A percentile compares a stretch with the other conserved stretches of the same genome.
Conservation (phyloP, 2,329 filamentous ascomycete genomes). For the Coleophoma crateriformis region DNA sequence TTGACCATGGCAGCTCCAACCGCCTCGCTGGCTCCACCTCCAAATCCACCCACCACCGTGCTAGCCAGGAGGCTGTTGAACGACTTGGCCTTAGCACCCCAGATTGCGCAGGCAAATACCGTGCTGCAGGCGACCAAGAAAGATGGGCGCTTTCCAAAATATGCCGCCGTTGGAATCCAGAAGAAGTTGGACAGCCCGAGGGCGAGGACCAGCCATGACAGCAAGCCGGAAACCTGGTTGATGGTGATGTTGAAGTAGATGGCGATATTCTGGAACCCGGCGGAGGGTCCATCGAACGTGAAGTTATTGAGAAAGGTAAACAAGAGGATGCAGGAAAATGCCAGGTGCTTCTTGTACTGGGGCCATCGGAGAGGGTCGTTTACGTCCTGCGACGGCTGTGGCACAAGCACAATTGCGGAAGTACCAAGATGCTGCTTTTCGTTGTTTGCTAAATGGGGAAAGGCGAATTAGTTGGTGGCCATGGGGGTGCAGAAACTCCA, state of each 20-base stretch:
- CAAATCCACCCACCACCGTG: conserved; percentile 38
- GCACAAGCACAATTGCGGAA: conserved; percentile 31
- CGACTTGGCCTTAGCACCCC: conserved; percentile 34
- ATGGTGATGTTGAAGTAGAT: conserved; percentile 36
- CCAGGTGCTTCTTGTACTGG: conserved; percentile 36
- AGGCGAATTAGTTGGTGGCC: background rate
- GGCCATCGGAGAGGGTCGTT: conserved; percentile 44
- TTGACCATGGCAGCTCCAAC: conserved; percentile 26
- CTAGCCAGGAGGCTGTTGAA: conserved; percentile 38
- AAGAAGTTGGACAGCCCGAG: conserved; percentile 42
- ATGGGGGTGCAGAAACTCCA: background rate
- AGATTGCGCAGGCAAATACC: conserved; percentile 33
- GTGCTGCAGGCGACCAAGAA: conserved; percentile 36
- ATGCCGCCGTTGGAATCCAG: conserved; percentile 41
- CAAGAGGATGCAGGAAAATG: conserved; percentile 34
- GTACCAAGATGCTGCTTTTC: background rate
- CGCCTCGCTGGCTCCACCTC: conserved; percentile 37
- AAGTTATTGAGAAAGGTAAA: conserved; percentile 42
- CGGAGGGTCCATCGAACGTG: conserved; percentile 36
- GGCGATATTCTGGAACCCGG: conserved; percentile 37
- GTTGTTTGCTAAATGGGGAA: background rate
- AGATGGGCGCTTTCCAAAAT: conserved; percentile 38
- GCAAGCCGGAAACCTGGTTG: conserved; percentile 35
- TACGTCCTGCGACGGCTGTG: conserved; percentile 36
- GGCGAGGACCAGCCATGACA: conserved; percentile 37